Evolutionary conservation across 1,139 yeast genomes (phyloP), one percentile per base, ranked within the genome.

Genomic region (Kodamaea sp.): DNA sequence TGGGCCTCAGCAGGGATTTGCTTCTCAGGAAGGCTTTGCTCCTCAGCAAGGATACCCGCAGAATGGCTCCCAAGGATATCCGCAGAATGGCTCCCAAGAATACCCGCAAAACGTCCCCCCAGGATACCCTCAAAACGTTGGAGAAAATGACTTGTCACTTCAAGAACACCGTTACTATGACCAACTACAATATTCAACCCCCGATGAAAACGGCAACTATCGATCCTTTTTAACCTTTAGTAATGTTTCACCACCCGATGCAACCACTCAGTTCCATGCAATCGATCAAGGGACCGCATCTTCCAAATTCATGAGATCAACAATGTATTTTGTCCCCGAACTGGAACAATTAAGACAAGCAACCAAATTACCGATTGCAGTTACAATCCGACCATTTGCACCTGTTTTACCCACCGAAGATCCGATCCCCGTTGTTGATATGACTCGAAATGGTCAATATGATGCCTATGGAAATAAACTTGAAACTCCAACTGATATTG

Each of bases 341-440:
- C 71, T 81, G 10, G 95, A 87, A 48, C 78, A 75, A 37, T 64
- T 90, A 43, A 73, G 95, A 51, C 70, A 75, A 27, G 78, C 82
- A 2, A 77, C 96, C 0, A 81, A 80, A 46, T 65, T 92, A 38
- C 98, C 98, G 1, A 66, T 92, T 31, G 90, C 96, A 1, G 66
- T 92, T 41, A 73, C 88, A 2, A 66, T 89, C 10, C 78, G 89
- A 37, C 98, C 98, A 3, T 88, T 92, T 67, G 95, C 96, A 1
- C 79, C 79, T 11, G 52, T 63, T 26, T 58, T 63, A 31, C 50
- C 56, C 12, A 58, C 67, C 2, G 87, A 81, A 42, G 75, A 69
- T 6, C 72, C 77, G 0, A 75, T 89, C 3, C 95, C 95, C 0
- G 73, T 73, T 6, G 82, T 83, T 5, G 92, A 85, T 50, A 77